Conservation (phyloP, 495 filamentous ascomycete species). For the Lophiostoma macrostomum region DNA sequence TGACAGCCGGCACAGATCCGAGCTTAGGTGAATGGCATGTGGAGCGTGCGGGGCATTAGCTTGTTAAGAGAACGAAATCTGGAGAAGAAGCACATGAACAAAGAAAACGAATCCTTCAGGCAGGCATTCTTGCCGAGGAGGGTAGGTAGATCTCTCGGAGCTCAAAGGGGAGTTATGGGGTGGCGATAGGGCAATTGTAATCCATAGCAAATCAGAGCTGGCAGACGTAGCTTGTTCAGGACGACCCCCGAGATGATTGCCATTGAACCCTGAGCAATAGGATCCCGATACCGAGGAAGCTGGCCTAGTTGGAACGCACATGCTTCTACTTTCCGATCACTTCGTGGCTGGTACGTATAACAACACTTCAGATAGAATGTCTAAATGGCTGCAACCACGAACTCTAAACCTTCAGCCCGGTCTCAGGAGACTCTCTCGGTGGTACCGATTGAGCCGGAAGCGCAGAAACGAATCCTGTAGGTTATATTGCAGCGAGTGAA, state of each 20-base stretch:
- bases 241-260: slow-evolving; percentile 28
- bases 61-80: slow-evolving; percentile 8
- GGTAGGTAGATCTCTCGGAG: slow-evolving; percentile 17
- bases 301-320: slow-evolving; percentile 1
- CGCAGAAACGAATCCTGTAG: neutral
- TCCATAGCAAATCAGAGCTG: neutral
- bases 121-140: slow-evolving; percentile 1
- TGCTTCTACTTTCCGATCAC: slow-evolving; percentile 2
- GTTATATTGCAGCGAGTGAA: neutral
- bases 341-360: slow-evolving; percentile 13
- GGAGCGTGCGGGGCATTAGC: slow-evolving; percentile 12
- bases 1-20: neutral
- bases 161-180: slow-evolving; percentile 1
- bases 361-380: neutral
- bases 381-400: neutral
- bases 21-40: slow-evolving; percentile 1
- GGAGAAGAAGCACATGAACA: slow-evolving; percentile 26
- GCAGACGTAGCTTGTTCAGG: slow-evolving; percentile 1
- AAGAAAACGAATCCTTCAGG: slow-evolving; percentile 1
- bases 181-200: slow-evolving; percentile 6
- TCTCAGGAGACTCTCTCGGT: neutral
- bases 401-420: neutral
- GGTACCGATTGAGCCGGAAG: neutral
- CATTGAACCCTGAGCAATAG: slow-evolving; percentile 14
- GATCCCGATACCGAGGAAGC: slow-evolving; percentile 14